These are phyloP conservation scores for Eutrema yunnanense DNA, from an alignment of 345 rosid species.

Conservation along the genomic window DNA sequence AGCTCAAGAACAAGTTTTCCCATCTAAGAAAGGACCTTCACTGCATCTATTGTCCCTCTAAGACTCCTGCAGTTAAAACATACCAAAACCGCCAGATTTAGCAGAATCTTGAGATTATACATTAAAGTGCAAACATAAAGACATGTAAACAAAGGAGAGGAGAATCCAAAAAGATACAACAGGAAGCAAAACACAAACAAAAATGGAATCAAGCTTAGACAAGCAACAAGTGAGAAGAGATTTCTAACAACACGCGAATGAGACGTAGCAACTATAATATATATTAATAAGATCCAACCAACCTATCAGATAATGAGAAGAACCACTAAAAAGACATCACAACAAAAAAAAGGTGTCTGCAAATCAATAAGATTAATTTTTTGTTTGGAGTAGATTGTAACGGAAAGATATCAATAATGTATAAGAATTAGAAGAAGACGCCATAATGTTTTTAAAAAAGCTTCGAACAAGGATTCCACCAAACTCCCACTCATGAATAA, in stretches of 20 bases:
- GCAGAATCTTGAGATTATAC: not conserved
- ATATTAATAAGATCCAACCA: slow-evolving; percentile 16
- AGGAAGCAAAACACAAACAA: not conserved
- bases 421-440: slow-evolving; percentile 2
- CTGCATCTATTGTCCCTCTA: not conserved
- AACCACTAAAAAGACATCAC: slow-evolving; percentile 7
- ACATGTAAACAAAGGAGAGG: not conserved
- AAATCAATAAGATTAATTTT: not conserved
- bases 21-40: not conserved
- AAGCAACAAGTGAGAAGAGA: slow-evolving; percentile 8
- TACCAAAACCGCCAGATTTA: not conserved
- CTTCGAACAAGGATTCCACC: slow-evolving; percentile 31
- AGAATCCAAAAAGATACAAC: not conserved
- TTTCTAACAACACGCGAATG: slow-evolving; percentile 10
- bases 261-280: slow-evolving; percentile 21
- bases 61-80: slow-evolving; percentile 21
- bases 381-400: not conserved
- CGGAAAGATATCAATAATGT: slow-evolving; percentile 7
- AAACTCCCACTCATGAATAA: slow-evolving; percentile 25
- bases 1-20: slow-evolving; percentile 1
- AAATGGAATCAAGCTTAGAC: not conserved
- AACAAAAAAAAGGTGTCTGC: not conserved
- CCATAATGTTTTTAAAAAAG: slow-evolving; percentile 1
- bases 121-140: not conserved
- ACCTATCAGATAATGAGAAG: slow-evolving; percentile 24